These are phyloP conservation scores for Globisporangium parvum DNA, from an alignment of 352 stramenopile species.

Conservation along the genomic window DNA sequence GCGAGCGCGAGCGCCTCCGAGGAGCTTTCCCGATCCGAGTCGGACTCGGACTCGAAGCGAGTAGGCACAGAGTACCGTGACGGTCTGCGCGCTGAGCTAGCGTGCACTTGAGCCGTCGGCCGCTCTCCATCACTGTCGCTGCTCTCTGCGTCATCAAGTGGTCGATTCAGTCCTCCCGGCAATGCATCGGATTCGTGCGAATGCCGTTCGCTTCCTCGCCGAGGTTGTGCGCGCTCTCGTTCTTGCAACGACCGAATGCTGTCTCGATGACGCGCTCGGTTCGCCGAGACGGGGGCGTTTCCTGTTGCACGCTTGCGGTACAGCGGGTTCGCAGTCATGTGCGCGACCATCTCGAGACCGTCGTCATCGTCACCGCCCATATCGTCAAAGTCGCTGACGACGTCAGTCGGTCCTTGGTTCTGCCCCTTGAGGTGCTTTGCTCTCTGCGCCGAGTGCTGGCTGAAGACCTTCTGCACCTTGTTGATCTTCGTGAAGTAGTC, in stretches of 20 bases:
- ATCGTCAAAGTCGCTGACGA: constrained; percentile 18
- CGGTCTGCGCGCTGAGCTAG: too few relatives aligned
- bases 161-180: not conserved
- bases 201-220: not conserved
- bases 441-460: constrained; percentile 18
- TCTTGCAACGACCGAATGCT: constrained; percentile 43
- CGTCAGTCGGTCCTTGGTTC: constrained; percentile 12
- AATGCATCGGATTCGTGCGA: not conserved
- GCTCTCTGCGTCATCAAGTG: too few relatives aligned
- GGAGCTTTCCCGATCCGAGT: not conserved
- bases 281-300: constrained; percentile 22
- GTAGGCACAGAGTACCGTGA: too few relatives aligned
- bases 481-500: constrained; percentile 61
- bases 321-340: constrained; percentile 61
- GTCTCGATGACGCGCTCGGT: constrained; percentile 39
- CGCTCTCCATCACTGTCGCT: too few relatives aligned
- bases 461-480: constrained; percentile 57
- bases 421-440: constrained; percentile 9
- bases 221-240: constrained; percentile 18
- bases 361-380: constrained; percentile 28
- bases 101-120: too few relatives aligned
- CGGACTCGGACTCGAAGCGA: not conserved
- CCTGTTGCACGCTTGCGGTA: constrained; percentile 42
- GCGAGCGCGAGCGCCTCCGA: constrained; percentile 11
- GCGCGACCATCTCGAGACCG: constrained; percentile 57